Conservation (phyloP, 306 rosid genomes). For the Chamaecrista fasciculata region DNA sequence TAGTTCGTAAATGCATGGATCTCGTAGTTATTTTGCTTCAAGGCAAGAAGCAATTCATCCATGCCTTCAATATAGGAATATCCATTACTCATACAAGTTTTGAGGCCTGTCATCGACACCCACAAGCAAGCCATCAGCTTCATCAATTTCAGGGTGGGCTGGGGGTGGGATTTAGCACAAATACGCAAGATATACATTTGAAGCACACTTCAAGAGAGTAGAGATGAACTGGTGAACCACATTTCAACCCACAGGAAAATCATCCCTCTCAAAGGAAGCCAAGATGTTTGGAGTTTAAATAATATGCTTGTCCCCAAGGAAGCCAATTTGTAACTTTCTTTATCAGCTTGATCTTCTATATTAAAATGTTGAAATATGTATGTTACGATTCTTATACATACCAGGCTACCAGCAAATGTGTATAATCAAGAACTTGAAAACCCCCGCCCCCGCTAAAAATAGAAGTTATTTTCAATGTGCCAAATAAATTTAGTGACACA, state of each 20-base stretch:
- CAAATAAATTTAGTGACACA: background rate
- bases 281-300: background rate
- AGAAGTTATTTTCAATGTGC: background rate
- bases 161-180: background rate
- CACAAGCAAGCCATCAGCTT: conserved; percentile 24
- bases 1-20: conserved; percentile 98
- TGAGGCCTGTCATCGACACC: conserved; percentile 62
- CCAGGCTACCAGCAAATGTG: background rate
- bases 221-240: conserved; percentile 22
- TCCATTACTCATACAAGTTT: conserved; percentile 70
- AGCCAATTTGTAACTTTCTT: conserved; percentile 16
- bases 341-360: conserved; percentile 18
- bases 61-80: conserved; percentile 72
- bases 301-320: conserved; percentile 12
- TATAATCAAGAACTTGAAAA: background rate
- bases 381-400: background rate
- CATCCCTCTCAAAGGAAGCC: too few relatives aligned
- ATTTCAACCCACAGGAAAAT: too few relatives aligned
- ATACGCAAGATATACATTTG: conserved; percentile 2
- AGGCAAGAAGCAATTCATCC: conserved; percentile 68
- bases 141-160: background rate
- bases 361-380: conserved; percentile 4
- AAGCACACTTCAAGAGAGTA: background rate
- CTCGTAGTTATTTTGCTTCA: conserved; percentile 70
- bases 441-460: background rate